phyloP scores from a whole-genome alignment of 495 filamentous ascomycete genomes.

The Penicillium taxi region DNA sequence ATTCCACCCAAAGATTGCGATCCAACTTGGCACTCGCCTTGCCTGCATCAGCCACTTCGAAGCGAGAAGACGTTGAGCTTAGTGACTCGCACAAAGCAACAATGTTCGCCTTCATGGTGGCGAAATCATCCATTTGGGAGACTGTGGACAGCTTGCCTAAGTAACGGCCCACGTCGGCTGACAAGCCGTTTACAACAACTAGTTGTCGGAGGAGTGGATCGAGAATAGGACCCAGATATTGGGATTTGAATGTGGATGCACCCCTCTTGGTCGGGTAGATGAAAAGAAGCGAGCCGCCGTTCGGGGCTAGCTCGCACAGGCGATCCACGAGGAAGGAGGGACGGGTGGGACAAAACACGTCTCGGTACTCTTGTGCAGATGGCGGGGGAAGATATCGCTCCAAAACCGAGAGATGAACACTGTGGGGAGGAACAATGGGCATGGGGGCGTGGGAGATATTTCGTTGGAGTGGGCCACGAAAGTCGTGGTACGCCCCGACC shows the following conservation, averaged over 20 bases:
- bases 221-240: conserved; percentile 59
- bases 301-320: conserved; percentile 52
- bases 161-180: conserved; percentile 49
- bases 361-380: conserved; percentile 49
- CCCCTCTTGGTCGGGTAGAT: conserved; percentile 62
- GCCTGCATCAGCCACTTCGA: conserved; percentile 44
- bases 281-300: conserved; percentile 55
- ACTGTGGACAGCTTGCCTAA: conserved; percentile 54
- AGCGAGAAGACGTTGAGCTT: conserved; percentile 37
- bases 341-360: conserved; percentile 49
- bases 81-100: conserved; percentile 39
- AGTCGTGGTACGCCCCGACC: conserved; percentile 48
- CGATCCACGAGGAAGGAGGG: conserved; percentile 61
- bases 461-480: conserved; percentile 38
- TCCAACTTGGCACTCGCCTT: conserved; percentile 47
- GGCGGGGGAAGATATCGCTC: conserved; percentile 67
- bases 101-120: conserved; percentile 45
- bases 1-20: conserved; percentile 56
- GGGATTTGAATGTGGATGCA: conserved; percentile 53
- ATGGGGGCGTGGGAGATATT: conserved; percentile 42
- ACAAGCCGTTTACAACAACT: conserved; percentile 54
- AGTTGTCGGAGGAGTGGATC: conserved; percentile 60
- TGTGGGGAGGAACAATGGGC: conserved; percentile 57
- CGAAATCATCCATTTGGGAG: conserved; percentile 50
- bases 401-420: conserved; percentile 55